Evolutionary conservation across 2,329 filamentous ascomycete species (phyloP).

Genomic region (Xylaria sp.): DNA sequence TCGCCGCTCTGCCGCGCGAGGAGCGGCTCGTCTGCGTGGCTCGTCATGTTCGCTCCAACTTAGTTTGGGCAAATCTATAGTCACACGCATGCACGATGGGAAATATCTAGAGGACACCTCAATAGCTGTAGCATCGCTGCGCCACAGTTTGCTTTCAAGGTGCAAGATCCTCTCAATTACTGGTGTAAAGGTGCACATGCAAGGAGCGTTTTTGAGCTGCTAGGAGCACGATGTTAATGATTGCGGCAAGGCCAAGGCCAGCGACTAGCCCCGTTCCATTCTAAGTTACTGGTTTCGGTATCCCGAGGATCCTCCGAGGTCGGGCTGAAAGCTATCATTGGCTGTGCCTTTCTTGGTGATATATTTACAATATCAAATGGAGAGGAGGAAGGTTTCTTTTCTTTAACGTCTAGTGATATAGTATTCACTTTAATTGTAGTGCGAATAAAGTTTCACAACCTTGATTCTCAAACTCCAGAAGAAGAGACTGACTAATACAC

Average conservation of each 20-base stretch:
- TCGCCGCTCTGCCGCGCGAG: slow-evolving; percentile 25
- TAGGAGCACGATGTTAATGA: neutral
- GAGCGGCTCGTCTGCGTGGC: slow-evolving; percentile 23
- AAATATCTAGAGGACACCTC: neutral
- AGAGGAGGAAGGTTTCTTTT: neutral
- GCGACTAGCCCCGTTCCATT: neutral
- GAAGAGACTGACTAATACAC: no score
- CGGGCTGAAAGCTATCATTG: slow-evolving; percentile 2
- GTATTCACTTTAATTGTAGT: no score
- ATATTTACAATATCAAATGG: neutral
- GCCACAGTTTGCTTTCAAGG: neutral
- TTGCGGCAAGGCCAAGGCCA: neutral
- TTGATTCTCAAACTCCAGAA: no score
- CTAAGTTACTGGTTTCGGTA: neutral
- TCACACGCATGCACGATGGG: slow-evolving; percentile 1
- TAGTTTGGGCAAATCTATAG: neutral
- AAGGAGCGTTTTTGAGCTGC: no score
- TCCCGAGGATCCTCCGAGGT: neutral
- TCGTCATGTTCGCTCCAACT: slow-evolving; percentile 12
- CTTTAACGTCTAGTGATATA: neutral
- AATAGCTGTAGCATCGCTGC: slow-evolving; percentile 15
- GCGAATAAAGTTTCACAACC: no score
- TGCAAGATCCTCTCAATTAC: no score
- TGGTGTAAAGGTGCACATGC: no score
- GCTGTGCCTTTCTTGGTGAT: neutral